Percentiles rank a stretch among this genome's conserved stretches.
These are phyloP conservation scores for Hypocrella siamensis DNA, from an alignment of 2,329 filamentous ascomycete species.

Conservation along the genomic window DNA sequence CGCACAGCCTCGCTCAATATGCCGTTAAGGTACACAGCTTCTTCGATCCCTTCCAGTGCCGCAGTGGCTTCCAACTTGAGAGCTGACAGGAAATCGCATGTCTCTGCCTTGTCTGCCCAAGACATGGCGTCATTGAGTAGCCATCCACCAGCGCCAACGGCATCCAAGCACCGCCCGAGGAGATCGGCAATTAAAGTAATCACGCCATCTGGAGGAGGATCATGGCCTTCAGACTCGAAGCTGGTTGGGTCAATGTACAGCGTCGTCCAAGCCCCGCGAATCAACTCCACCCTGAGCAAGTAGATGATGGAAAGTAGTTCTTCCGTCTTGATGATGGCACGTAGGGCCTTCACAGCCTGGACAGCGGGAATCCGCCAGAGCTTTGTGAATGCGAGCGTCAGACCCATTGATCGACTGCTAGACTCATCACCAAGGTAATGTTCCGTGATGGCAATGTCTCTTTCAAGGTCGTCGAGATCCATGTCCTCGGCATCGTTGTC, in stretches of 20 bases:
- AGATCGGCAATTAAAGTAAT: slow-evolving; percentile 58
- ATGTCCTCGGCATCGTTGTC: slow-evolving; percentile 23
- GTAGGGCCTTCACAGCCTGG: slow-evolving; percentile 46
- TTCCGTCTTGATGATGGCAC: slow-evolving; percentile 45
- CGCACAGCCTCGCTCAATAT: slow-evolving; percentile 50
- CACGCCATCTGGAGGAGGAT: slow-evolving; percentile 45
- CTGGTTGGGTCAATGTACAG: slow-evolving; percentile 47
- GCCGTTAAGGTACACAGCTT: slow-evolving; percentile 48
- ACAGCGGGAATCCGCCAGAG: slow-evolving; percentile 48
- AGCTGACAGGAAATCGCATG: slow-evolving; percentile 47
- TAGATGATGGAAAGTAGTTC: slow-evolving; percentile 59
- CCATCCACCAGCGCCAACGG: slow-evolving; percentile 62
- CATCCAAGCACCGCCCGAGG: slow-evolving; percentile 58
- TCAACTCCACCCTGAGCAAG: slow-evolving; percentile 56
- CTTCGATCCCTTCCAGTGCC: slow-evolving; percentile 56
- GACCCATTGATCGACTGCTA: slow-evolving; percentile 42
- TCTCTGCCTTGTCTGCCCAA: slow-evolving; percentile 33
- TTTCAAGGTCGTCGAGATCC: slow-evolving; percentile 45
- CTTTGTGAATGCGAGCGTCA: slow-evolving; percentile 54
- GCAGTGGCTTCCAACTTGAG: slow-evolving; percentile 55
- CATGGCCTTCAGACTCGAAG: slow-evolving; percentile 24
- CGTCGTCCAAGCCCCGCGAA: slow-evolving; percentile 61
- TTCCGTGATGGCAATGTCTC: slow-evolving; percentile 52
- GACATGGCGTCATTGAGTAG: slow-evolving; percentile 44
- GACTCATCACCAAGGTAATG: slow-evolving; percentile 51